These are phyloP conservation scores for Astragalus glycyphyllos DNA, from an alignment of 306 rosid genomes.

Conservation along the genomic window DNA sequence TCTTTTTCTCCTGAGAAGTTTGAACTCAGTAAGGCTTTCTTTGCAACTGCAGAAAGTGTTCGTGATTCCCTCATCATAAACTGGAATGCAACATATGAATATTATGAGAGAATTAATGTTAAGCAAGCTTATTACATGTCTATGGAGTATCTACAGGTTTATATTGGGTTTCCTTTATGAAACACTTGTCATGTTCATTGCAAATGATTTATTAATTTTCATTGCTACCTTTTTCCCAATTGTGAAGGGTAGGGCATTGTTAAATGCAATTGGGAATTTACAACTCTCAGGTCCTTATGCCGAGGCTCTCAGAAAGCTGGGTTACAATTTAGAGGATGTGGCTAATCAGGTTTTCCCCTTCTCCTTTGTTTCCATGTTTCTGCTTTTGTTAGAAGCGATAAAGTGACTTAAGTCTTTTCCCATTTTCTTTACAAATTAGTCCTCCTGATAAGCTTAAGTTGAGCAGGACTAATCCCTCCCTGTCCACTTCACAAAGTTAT, in stretches of 20 bases:
- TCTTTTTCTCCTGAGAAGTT: slow-evolving; percentile 75
- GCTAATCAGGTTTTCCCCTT: slow-evolving; percentile 68
- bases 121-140: slow-evolving; percentile 97
- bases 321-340: slow-evolving; percentile 80
- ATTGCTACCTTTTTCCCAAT: slow-evolving; percentile 9
- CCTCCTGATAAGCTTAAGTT: slow-evolving; percentile 23
- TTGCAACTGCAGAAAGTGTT: slow-evolving; percentile 90
- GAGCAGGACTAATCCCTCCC: slow-evolving; percentile 32
- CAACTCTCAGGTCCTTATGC: slow-evolving; percentile 88
- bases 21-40: slow-evolving; percentile 75
- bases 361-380: not conserved
- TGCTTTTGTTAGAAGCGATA: not conserved
- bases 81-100: slow-evolving; percentile 79
- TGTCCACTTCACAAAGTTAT: slow-evolving; percentile 24
- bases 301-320: slow-evolving; percentile 78
- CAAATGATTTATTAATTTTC: slow-evolving; percentile 17
- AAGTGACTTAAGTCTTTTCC: not conserved
- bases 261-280: slow-evolving; percentile 91
- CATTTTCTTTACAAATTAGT: not conserved
- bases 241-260: slow-evolving; percentile 88
- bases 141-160: slow-evolving; percentile 96
- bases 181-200: slow-evolving; percentile 21
- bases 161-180: slow-evolving; percentile 42
- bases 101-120: slow-evolving; percentile 65
- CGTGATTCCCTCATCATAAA: slow-evolving; percentile 82